phyloP scores from a whole-genome alignment of 2,329 filamentous ascomycete species.

The Fusarium penzigii region DNA sequence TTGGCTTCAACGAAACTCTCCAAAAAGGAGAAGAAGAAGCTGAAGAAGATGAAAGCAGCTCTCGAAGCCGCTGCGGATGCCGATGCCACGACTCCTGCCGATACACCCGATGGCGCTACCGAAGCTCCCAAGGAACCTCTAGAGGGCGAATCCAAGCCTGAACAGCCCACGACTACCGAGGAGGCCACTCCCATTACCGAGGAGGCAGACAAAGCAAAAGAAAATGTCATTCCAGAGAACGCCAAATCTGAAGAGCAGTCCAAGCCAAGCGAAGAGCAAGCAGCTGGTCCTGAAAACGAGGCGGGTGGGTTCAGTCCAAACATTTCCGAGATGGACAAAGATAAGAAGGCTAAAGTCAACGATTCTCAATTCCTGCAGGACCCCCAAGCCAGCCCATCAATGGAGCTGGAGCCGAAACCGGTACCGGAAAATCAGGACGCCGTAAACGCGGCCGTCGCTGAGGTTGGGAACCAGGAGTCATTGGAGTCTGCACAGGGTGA shows the following conservation, averaged over 20 bases:
- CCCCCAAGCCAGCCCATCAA: constrained; percentile 25
- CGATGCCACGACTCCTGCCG: constrained; percentile 12
- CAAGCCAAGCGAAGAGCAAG: constrained; percentile 24
- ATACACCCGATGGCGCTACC: constrained; percentile 9
- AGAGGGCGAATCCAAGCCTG: neutral
- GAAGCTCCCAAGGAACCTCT: neutral
- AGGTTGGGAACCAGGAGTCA: constrained; percentile 19
- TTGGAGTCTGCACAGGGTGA: constrained; percentile 16
- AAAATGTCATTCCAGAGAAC: constrained; percentile 13
- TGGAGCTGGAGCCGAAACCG: constrained; percentile 26
- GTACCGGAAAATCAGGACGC: constrained; percentile 29
- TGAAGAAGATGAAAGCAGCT: constrained; percentile 30
- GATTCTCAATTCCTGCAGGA: constrained; percentile 32
- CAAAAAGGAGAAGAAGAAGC: constrained; percentile 38
- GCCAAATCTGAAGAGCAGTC: constrained; percentile 19
- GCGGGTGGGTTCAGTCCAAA: constrained; percentile 32
- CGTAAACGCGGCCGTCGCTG: constrained; percentile 26
- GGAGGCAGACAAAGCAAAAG: constrained; percentile 3
- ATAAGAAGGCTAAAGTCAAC: constrained; percentile 36
- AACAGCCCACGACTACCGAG: constrained; percentile 14
- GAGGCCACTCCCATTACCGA: constrained; percentile 21
- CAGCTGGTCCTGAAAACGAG: constrained; percentile 32
- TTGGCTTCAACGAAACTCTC: constrained; percentile 29
- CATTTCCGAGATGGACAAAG: constrained; percentile 35
- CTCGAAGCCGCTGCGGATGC: constrained; percentile 21